phyloP scores from a whole-genome alignment of 345 rosid genomes.

The Gossypium stocksii region DNA sequence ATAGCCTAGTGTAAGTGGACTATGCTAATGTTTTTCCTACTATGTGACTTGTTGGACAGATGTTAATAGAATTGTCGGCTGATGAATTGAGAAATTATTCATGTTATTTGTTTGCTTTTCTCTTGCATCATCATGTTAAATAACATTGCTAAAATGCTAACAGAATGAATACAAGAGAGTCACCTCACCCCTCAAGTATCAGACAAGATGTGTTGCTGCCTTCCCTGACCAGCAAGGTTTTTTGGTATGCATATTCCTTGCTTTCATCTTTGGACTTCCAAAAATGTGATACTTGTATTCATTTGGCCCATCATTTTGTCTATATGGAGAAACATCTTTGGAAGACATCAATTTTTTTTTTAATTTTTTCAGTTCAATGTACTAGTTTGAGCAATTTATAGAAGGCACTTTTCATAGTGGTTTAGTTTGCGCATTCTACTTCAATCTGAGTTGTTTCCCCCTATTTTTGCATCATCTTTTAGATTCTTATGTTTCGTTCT shows the following conservation, averaged over 20 bases:
- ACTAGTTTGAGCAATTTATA: background rate
- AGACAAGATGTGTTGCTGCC: conserved; percentile 92
- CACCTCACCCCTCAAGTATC: conserved; percentile 83
- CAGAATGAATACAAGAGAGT: conserved; percentile 91
- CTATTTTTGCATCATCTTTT: background rate
- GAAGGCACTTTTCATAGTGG: background rate
- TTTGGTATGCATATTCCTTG: conserved; percentile 42
- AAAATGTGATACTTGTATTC: background rate
- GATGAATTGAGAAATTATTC: background rate
- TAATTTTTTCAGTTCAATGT: background rate
- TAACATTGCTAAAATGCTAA: conserved; percentile 14
- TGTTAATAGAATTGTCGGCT: background rate
- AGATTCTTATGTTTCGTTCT: background rate
- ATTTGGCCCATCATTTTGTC: background rate
- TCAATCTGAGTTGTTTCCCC: background rate
- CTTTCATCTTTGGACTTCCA: background rate
- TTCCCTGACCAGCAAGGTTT: conserved; percentile 99
- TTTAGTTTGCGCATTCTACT: background rate
- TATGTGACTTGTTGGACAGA: background rate
- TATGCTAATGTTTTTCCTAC: background rate
- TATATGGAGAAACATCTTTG: background rate
- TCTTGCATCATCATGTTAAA: conserved; percentile 9
- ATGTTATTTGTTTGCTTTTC: conserved; percentile 1
- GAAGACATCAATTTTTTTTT: background rate
- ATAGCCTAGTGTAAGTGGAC: background rate